Conservation (phyloP, 2,329 filamentous ascomycete species). For the Ascochyta koolunga region DNA sequence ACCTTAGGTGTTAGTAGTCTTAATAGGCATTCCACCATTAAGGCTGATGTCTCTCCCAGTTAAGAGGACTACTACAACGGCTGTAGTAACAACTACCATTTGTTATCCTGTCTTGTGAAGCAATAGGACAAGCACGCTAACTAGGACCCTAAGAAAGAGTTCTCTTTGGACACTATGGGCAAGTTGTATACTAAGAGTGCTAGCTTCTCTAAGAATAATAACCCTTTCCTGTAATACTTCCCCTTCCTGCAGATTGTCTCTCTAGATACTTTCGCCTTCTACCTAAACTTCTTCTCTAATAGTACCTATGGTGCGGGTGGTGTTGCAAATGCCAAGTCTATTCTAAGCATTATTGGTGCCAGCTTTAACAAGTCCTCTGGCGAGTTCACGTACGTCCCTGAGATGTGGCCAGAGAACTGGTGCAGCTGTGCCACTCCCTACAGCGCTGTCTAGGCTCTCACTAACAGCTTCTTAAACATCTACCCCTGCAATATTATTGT, state of each 20-base stretch:
- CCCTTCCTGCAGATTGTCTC: constrained; percentile 54
- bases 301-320: constrained; percentile 46
- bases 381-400: constrained; percentile 56
- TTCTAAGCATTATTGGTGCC: constrained; percentile 56
- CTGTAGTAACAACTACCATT: constrained; percentile 52
- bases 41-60: constrained; percentile 28
- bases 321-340: constrained; percentile 41
- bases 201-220: constrained; percentile 49
- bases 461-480: constrained; percentile 41
- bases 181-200: constrained; percentile 46
- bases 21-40: constrained; percentile 54
- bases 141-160: constrained; percentile 28
- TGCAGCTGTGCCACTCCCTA: constrained; percentile 57
- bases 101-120: constrained; percentile 32
- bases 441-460: constrained; percentile 48
- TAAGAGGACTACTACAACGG: constrained; percentile 49
- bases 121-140: constrained; percentile 19
- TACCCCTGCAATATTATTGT: constrained; percentile 44
- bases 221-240: constrained; percentile 51
- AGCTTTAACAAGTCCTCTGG: constrained; percentile 51
- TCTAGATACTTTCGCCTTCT: constrained; percentile 51
- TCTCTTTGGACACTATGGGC: constrained; percentile 37
- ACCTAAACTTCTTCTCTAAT: constrained; percentile 41
- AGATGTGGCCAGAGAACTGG: constrained; percentile 61
- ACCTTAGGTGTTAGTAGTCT: constrained; percentile 28